A percentile compares a stretch with the other conserved stretches of the same genome.
phyloP scores from a whole-genome alignment of 1,284 basidiomycete species.

The Filobasidium uniguttulatum region DNA sequence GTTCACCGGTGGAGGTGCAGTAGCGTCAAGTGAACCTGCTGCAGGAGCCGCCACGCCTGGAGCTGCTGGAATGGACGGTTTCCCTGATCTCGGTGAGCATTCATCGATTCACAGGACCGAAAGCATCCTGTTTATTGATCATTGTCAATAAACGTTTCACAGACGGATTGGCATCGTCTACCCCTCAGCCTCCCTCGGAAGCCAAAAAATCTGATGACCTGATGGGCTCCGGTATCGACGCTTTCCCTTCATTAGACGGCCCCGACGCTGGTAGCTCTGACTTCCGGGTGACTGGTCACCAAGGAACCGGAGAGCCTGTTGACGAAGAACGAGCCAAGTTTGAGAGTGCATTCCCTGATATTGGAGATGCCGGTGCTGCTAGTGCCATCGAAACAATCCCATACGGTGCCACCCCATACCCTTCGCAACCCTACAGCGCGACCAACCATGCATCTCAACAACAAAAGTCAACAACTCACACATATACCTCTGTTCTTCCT shows the following conservation, averaged over 20 bases:
- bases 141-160: too few species aligned
- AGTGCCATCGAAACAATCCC: conserved; percentile 19
- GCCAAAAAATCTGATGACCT: background rate
- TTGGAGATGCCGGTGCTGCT: conserved; percentile 45
- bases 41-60: conserved; percentile 7
- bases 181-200: background rate
- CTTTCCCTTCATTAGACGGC: conserved; percentile 1
- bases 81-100: conserved; percentile 22
- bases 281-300: conserved; percentile 61
- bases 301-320: conserved; percentile 38
- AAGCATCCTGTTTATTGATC: too few species aligned
- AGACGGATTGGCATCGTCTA: too few species aligned
- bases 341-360: conserved; percentile 78
- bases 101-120: too few species aligned
- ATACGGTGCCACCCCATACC: conserved; percentile 34
- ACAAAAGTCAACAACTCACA: background rate
- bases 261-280: conserved; percentile 20
- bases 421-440: conserved; percentile 23
- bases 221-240: background rate
- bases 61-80: conserved; percentile 28
- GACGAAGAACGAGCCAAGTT: conserved; percentile 76
- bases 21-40: background rate
- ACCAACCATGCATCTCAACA: conserved; percentile 40
- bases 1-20: conserved; percentile 24
- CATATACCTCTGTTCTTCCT: conserved; percentile 50